phyloP scores from a whole-genome alignment of 495 filamentous ascomycete species.

The Monascus purpureus region DNA sequence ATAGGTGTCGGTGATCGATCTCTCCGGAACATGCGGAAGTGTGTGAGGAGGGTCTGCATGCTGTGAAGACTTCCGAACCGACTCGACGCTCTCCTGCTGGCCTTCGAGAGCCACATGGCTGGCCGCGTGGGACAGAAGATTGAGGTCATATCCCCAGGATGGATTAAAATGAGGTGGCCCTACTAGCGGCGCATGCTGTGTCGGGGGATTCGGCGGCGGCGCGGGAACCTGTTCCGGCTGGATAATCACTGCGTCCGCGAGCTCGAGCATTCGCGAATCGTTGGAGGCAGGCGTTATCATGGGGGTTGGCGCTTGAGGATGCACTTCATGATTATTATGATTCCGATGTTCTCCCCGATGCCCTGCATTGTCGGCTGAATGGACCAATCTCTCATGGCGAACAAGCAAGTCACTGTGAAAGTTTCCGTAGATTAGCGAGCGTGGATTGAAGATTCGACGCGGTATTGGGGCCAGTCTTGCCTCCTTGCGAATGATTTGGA shows the following conservation, averaged over 20 bases:
- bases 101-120: constrained; percentile 36
- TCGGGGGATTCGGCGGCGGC: constrained; percentile 24
- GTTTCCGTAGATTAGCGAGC: constrained; percentile 14
- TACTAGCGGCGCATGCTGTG: constrained; percentile 28
- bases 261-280: constrained; percentile 35
- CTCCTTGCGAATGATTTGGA: constrained; percentile 37
- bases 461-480: too few relatives aligned
- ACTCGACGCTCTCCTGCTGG: constrained; percentile 30
- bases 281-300: constrained; percentile 27
- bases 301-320: constrained; percentile 21
- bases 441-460: too few relatives aligned
- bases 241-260: constrained; percentile 30
- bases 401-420: constrained; percentile 51
- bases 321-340: constrained; percentile 18
- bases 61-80: constrained; percentile 26
- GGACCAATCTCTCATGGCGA: constrained; percentile 60
- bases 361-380: constrained; percentile 43
- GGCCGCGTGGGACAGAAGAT: constrained; percentile 35
- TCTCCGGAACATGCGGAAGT: constrained; percentile 19
- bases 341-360: constrained; percentile 28
- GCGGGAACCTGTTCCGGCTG: constrained; percentile 24
- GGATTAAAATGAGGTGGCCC: constrained; percentile 35
- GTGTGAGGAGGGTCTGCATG: constrained; percentile 18
- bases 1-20: constrained; percentile 31
- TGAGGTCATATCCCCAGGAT: constrained; percentile 37